Base-by-base conservation (phyloP, 2,329 filamentous ascomycete species). In the Atkinsonella hypoxylon region DNA sequence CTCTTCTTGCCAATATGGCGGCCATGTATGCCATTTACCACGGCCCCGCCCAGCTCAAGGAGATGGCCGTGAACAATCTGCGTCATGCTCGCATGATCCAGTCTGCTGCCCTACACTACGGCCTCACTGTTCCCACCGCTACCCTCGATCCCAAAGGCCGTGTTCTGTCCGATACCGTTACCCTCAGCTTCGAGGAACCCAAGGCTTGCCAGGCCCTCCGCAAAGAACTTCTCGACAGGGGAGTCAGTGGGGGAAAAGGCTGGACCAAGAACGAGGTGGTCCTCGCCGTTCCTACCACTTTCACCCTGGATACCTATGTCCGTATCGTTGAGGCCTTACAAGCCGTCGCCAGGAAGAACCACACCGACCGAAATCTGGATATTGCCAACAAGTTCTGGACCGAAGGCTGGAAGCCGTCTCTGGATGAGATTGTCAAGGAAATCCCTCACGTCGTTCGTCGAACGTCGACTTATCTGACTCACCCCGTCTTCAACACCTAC, bases 1-100 rank as follows among this genome's bases (percentile, higher is more conserved):
- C 91, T 9, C 73, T 97, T 26, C 75, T 96, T 48, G 91, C 91
- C 38, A 97, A 97, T 67, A 96, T 96, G 88, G 91, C 82, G 58
- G 89, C 90, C 50, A 85, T 96, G 72, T 97, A 95, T 64, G 90
- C 89, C 48, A 77, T 96, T 49, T 97, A 96, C 67, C 91, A 97
- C 64, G 91, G 91, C 3, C 91, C 91, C 1, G 69, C 81, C 49
- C 89, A 90, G 17, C 71, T 97, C 47, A 89, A 82, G 68, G 78
- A 81, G 13, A 96, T 96, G 63, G 90, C 91, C 1, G 79, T 90
- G 64, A 81, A 83, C 56, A 79, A 87, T 56, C 80, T 89, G 59
- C 79, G 82, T 30, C 82, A 83, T 62, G 81, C 89, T 26, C 78
- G 82, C 55, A 75, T 85, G 34, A 65, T 94, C 13, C 82, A 89